A percentile compares a stretch with the other conserved stretches of the same genome.
These are phyloP conservation scores for Monosporascus sp. DNA, from an alignment of 2,329 filamentous ascomycete species.

Conservation along the genomic window DNA sequence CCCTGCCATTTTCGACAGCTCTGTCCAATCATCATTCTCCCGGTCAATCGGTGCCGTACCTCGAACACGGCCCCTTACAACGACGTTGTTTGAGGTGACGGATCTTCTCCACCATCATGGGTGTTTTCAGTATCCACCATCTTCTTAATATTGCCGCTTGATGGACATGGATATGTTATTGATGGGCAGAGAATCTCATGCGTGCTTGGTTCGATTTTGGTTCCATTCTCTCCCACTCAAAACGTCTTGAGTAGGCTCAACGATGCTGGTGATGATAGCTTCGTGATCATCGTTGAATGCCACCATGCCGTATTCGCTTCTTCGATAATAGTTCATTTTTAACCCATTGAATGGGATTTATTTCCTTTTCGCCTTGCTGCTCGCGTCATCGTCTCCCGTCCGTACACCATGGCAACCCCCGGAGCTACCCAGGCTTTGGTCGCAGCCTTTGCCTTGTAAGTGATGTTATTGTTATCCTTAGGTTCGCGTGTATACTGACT, in stretches of 20 bases:
- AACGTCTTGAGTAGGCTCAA: neutral
- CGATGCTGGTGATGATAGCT: conserved; percentile 12
- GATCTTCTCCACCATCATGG: neutral
- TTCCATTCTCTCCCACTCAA: neutral
- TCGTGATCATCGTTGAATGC: conserved; percentile 6
- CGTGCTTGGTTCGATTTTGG: neutral
- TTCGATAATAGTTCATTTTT: conserved; percentile 26
- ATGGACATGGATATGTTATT: too few relatives aligned
- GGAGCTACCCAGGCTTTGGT: conserved; percentile 43
- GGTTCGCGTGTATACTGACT: neutral
- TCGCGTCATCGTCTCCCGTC: conserved; percentile 19
- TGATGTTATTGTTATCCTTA: conserved; percentile 9
- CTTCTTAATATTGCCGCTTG: too few relatives aligned
- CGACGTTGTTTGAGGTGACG: neutral
- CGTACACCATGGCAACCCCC: conserved; percentile 38
- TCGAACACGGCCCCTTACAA: neutral
- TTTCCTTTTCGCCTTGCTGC: conserved; percentile 23
- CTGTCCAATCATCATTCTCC: neutral
- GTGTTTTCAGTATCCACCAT: neutral
- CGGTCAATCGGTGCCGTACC: neutral
- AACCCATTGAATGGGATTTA: conserved; percentile 45
- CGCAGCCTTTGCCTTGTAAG: conserved; percentile 52
- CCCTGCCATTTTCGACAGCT: neutral
- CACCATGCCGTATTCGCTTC: conserved; percentile 24
- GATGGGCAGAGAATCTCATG: neutral